Evolutionary conservation across 805 yeast species (phyloP).

Genomic region (Metschnikowia aberdeeniae): DNA sequence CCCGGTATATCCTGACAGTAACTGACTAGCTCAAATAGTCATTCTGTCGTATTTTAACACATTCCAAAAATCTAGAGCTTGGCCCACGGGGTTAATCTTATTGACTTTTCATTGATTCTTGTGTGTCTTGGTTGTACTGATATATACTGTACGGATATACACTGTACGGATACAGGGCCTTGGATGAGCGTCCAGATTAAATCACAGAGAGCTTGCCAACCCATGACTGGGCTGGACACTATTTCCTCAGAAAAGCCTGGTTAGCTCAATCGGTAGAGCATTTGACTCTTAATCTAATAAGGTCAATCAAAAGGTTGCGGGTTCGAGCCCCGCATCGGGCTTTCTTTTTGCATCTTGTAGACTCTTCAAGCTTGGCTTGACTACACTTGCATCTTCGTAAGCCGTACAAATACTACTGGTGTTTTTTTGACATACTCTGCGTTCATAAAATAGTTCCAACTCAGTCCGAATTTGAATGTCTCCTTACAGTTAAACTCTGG

Average conservation of each 20-base stretch:
- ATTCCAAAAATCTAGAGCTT: too few relatives aligned
- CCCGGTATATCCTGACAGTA: too few relatives aligned
- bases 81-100: not conserved
- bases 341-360: slow-evolving; percentile 10
- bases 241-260: slow-evolving; percentile 8
- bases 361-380: not conserved
- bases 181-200: too few relatives aligned
- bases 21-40: too few relatives aligned
- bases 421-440: too few relatives aligned
- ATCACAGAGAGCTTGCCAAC: too few relatives aligned
- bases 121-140: not conserved
- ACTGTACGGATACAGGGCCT: too few relatives aligned
- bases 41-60: too few relatives aligned
- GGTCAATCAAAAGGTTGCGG: slow-evolving; percentile 18
- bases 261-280: slow-evolving; percentile 18
- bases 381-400: not conserved
- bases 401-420: too few relatives aligned
- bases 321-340: slow-evolving; percentile 19
- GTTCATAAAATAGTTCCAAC: not conserved
- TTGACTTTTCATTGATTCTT: not conserved
- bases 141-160: too few relatives aligned
- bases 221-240: too few relatives aligned
- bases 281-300: slow-evolving; percentile 15
- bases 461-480: too few relatives aligned
- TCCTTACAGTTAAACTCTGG: not conserved